These are phyloP conservation scores for Ziziphus jujuba DNA, from an alignment of 306 rosid species.

Conservation along the genomic window DNA sequence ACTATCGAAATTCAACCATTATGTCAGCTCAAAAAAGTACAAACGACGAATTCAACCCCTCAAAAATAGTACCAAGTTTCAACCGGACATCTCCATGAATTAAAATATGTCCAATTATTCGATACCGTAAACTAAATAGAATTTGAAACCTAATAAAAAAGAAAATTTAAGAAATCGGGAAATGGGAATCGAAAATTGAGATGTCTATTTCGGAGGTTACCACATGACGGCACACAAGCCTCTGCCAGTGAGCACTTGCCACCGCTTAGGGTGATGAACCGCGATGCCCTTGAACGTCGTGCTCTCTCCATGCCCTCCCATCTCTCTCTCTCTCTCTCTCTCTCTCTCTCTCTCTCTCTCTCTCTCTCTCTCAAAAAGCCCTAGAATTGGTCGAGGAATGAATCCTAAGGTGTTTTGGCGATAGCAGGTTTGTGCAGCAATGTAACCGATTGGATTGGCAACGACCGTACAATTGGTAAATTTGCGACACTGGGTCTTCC, in stretches of 20 bases:
- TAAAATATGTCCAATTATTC: background rate
- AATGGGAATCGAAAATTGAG: background rate
- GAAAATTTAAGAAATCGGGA: background rate
- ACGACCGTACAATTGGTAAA: too few species aligned
- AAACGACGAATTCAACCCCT: background rate
- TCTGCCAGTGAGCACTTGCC: conserved; percentile 88
- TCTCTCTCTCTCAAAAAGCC: background rate
- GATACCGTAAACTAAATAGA: background rate
- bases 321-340: conserved; percentile 2
- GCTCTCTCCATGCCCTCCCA: conserved; percentile 53
- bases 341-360: conserved; percentile 33
- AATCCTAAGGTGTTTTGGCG: too few species aligned
- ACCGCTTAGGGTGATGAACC: conserved; percentile 67
- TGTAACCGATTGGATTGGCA: too few species aligned
- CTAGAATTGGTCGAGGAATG: too few species aligned
- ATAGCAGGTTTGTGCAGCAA: too few species aligned
- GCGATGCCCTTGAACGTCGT: conserved; percentile 51
- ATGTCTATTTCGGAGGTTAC: conserved; percentile 22
- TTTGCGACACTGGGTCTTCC: too few species aligned
- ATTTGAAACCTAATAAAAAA: background rate
- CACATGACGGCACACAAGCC: conserved; percentile 98
- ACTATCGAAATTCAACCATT: background rate
- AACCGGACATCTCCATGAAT: background rate
- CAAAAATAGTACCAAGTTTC: background rate
- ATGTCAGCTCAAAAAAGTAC: conserved; percentile 1